Evolutionary conservation across 352 stramenopile species (phyloP), one percentile per base, ranked within the genome.

Genomic region (Phytophthora tubulina): DNA sequence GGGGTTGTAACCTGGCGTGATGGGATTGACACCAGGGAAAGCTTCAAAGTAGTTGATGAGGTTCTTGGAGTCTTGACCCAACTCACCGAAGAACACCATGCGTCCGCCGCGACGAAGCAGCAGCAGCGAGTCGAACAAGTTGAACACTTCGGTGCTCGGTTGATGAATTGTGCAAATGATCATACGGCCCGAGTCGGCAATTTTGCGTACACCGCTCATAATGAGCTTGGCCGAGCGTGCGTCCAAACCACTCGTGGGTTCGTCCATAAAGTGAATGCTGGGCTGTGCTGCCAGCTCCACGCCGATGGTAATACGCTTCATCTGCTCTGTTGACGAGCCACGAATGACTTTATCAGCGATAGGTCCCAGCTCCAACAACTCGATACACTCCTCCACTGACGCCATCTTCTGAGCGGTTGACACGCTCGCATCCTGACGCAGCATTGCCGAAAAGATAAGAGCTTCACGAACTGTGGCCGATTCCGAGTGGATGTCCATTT

Each of bases 201-300:
- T 72, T 41, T 72, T 72, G 41, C 64, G 64, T 1, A 72, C 64
- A 14, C 64, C 64, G 52, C 67, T 72, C 64, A 72, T 72, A 33
- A 72, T 72, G 6, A 72, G 44, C 21, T 21, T 21, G 21, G 21
- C 21, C 21, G 21, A 21, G 21, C 21, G 21, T 27, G 21, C 21
- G 21, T 72, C 64, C 46, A 72, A 44, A 7, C 64, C 65, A 56
- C 65, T 72, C n/a, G 65, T 72, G 2, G 64, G 64, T 57, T 72
- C 64, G 49, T 72, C 64, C 64, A 72, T 72, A 41, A 72, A 72
- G 10, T 96, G 69, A n/a, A 97, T 68, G 21, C 76, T 82, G 39
- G 92, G 84, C 55, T 90, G 87, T 14, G 84, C 87, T 0, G 94
- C 88, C 41, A 98, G 76, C 55, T 85, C 78, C 39, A 85, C 78